Base-by-base conservation (phyloP, 2,329 filamentous ascomycete genomes). In the Scedosporium minutisporum region DNA sequence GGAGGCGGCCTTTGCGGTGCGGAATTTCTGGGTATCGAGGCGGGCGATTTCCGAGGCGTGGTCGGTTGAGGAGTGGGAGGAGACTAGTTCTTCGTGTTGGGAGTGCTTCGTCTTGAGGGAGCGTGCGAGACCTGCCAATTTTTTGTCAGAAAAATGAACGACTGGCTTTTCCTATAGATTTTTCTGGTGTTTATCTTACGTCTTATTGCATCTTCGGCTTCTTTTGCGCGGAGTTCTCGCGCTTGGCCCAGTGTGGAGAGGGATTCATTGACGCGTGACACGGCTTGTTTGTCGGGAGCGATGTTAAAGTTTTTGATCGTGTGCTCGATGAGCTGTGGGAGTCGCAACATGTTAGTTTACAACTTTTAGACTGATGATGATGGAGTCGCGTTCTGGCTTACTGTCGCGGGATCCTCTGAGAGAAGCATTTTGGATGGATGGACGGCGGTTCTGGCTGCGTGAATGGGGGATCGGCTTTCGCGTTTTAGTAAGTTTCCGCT, bases 241-340 rank as follows among this genome's bases (percentile, higher is more conserved):
- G 91, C 90, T 71, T 92, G 87, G 68, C 90, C 85, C n/a, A 99
- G 86, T 0, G 90, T 90, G 7, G 86, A 84, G 61, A 97, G 83
- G 1, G 91, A 93, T 73, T 93, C 90, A 73, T 86, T 86, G 72
- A 97, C 89, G 72, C 95, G 91, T 21, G 87, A 81, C 21, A 97
- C 85, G 65, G 90, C 90, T 67, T 86, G 80, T 71, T 92, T 95
- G 81, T 99, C 95, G 10, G 91, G 91, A 21, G 85, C 81, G 70
- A 93, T 96, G 79, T 96, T 95, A 86, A 99, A 99, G 81, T 97
- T 96, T 69, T 87, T 83, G 70, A 96, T 89, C 51, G 93, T 96
- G 78, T 96, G 89, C 72, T 88, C 84, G 77, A 99, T 96, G 71
- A 97, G 88, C 90, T 95, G 75, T 57, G 63, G 63, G 60, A 25